A percentile compares a stretch with the other conserved stretches of the same genome.
Conservation (phyloP, 2,329 filamentous ascomycete genomes). For the Madurella fahalii region DNA sequence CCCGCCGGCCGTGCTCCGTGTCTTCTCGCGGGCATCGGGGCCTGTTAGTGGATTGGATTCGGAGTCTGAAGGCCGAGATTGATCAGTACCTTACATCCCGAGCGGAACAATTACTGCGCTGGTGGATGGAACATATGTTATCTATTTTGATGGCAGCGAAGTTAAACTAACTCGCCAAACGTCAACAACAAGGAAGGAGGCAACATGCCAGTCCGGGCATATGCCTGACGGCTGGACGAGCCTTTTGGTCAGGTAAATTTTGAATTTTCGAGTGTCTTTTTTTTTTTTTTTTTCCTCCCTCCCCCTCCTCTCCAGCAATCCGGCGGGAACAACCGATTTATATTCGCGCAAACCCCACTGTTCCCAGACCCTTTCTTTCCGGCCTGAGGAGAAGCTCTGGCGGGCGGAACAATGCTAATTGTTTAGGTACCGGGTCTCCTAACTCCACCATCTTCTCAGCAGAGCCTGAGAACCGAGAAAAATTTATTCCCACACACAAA, state of each 20-base stretch:
- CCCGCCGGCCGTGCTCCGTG: neutral
- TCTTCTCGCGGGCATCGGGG: neutral
- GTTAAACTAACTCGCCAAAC: neutral
- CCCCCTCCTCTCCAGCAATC: neutral
- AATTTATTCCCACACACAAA: constrained; percentile 42
- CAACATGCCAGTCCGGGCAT: neutral
- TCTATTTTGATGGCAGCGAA: neutral
- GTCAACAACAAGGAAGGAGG: neutral
- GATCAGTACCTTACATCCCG: neutral
- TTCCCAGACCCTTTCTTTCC: constrained; percentile 7
- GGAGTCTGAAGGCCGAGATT: neutral
- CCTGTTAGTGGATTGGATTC: neutral
- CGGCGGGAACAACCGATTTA: constrained; percentile 14
- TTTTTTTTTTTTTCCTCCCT: neutral
- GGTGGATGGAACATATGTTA: neutral
- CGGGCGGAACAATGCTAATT: constrained; percentile 15
- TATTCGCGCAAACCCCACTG: constrained; percentile 26
- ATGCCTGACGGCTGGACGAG: neutral
- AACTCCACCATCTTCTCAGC: constrained; percentile 26
- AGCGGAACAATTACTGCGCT: neutral
- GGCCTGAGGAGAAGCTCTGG: constrained; percentile 2
- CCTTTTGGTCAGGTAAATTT: no score
- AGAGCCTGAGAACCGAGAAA: constrained; percentile 31
- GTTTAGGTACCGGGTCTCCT: constrained; percentile 21
- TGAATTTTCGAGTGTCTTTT: neutral